These are phyloP conservation scores for Pseudogymnoascus sp. DNA, from an alignment of 2,329 filamentous ascomycete species.

Conservation along the genomic window DNA sequence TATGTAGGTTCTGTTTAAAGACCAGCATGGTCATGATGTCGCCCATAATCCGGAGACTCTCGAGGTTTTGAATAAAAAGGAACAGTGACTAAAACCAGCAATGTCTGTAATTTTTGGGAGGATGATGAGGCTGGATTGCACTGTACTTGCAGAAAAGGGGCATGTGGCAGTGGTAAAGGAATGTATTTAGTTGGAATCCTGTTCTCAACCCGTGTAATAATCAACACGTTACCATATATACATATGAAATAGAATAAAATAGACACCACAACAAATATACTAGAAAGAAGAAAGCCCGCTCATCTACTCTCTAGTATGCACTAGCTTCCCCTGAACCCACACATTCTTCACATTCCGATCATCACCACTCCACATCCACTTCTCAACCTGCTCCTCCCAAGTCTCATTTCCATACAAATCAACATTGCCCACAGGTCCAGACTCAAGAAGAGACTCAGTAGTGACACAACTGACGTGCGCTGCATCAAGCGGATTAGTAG, in stretches of 20 bases:
- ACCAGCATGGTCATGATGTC: slow-evolving; percentile 36
- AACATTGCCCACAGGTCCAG: slow-evolving; percentile 53
- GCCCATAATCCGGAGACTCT: slow-evolving; percentile 36
- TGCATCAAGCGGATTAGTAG: background rate
- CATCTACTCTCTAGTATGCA: slow-evolving; percentile 45
- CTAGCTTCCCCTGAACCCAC: slow-evolving; percentile 80
- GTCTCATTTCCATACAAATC: slow-evolving; percentile 87
- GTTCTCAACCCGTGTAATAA: background rate
- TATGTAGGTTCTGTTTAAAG: slow-evolving; percentile 33
- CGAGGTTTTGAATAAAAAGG: slow-evolving; percentile 25
- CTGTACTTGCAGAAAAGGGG: background rate
- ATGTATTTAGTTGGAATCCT: no score
- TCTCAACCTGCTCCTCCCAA: slow-evolving; percentile 81
- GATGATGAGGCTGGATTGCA: background rate
- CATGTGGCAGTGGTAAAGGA: no score
- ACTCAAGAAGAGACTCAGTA: slow-evolving; percentile 23
- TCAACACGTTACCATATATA: background rate
- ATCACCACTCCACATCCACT: slow-evolving; percentile 93
- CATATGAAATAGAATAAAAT: background rate
- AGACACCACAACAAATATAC: background rate
- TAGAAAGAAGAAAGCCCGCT: background rate
- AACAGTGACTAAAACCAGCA: background rate
- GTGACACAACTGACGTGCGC: background rate
- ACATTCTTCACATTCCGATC: slow-evolving; percentile 84
- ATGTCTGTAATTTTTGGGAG: background rate